Evolutionary conservation across 2,329 filamentous ascomycete genomes (phyloP).

Genomic region (Myriosclerotinia scirpicola): DNA sequence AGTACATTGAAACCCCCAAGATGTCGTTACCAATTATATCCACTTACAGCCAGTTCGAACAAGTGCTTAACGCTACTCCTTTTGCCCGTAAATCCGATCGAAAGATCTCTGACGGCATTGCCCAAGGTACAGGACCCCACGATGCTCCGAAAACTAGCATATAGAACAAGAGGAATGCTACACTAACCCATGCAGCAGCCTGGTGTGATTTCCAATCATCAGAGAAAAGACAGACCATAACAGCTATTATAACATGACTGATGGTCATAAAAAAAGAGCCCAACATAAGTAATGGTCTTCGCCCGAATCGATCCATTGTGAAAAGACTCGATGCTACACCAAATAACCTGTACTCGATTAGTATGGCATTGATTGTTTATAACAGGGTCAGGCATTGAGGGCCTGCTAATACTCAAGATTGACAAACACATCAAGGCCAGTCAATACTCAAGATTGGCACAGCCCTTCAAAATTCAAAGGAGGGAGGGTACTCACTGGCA

Average conservation of each 20-base stretch:
- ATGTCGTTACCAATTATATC: background rate
- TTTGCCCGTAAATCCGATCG: conserved; percentile 59
- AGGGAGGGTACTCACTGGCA: conserved; percentile 15
- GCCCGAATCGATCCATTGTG: conserved; percentile 50
- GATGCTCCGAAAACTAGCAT: conserved; percentile 56
- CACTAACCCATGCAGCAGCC: conserved; percentile 54
- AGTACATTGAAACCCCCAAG: too few relatives aligned
- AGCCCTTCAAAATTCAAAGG: background rate
- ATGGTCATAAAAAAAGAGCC: conserved; percentile 49
- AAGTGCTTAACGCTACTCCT: conserved; percentile 63
- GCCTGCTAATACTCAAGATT: background rate
- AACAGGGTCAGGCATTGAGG: background rate
- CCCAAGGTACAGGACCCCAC: conserved; percentile 39
- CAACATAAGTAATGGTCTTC: conserved; percentile 47
- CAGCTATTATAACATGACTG: conserved; percentile 52
- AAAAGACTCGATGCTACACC: conserved; percentile 49
- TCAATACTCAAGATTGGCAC: background rate
- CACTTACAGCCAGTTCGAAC: conserved; percentile 57
- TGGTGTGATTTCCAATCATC: conserved; percentile 51
- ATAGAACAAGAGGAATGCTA: conserved; percentile 58
- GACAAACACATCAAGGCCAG: background rate
- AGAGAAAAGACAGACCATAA: conserved; percentile 54
- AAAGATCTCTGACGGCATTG: conserved; percentile 58
- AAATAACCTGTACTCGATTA: conserved; percentile 38
- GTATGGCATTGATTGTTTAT: background rate